These are phyloP conservation scores for Harringtonia lauricola DNA, from an alignment of 2,329 filamentous ascomycete genomes.

Conservation along the genomic window DNA sequence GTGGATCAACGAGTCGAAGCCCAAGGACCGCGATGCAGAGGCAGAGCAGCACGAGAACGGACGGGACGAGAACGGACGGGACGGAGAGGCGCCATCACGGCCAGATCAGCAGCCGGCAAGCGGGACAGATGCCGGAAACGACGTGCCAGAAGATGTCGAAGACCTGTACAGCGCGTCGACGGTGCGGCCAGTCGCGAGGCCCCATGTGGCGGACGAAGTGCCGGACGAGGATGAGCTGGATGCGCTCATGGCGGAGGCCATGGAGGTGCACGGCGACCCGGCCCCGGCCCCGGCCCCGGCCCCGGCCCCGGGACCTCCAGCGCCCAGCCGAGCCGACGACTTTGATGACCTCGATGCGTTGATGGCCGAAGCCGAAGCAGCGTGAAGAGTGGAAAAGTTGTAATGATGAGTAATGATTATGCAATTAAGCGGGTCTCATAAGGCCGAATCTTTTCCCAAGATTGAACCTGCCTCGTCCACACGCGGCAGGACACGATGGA, in stretches of 20 bases:
- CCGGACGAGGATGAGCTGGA: constrained; percentile 38
- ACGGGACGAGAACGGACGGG: neutral
- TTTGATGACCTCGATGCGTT: constrained; percentile 33
- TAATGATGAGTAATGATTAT: neutral
- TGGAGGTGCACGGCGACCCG: constrained; percentile 13
- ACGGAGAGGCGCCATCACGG: neutral
- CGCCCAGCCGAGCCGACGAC: constrained; percentile 11
- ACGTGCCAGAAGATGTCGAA: constrained; percentile 24
- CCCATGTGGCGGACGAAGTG: constrained; percentile 5
- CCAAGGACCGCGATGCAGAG: constrained; percentile 22
- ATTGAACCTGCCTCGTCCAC: too few relatives aligned
- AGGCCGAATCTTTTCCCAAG: too few relatives aligned
- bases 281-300: constrained; percentile 6
- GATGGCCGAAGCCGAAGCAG: constrained; percentile 25
- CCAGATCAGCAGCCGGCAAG: neutral
- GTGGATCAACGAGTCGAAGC: constrained; percentile 73
- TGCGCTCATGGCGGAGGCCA: constrained; percentile 40
- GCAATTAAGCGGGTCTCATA: too few relatives aligned
- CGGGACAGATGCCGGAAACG: constrained; percentile 12
- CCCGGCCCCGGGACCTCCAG: constrained; percentile 3
- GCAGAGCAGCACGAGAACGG: neutral
- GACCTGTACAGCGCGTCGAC: constrained; percentile 25
- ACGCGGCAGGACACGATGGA: too few relatives aligned
- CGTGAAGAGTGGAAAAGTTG: neutral
- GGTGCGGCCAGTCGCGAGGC: constrained; percentile 13